These are phyloP conservation scores for Pseudogymnoascus sp. DNA, from an alignment of 2,329 filamentous ascomycete species.

Conservation along the genomic window DNA sequence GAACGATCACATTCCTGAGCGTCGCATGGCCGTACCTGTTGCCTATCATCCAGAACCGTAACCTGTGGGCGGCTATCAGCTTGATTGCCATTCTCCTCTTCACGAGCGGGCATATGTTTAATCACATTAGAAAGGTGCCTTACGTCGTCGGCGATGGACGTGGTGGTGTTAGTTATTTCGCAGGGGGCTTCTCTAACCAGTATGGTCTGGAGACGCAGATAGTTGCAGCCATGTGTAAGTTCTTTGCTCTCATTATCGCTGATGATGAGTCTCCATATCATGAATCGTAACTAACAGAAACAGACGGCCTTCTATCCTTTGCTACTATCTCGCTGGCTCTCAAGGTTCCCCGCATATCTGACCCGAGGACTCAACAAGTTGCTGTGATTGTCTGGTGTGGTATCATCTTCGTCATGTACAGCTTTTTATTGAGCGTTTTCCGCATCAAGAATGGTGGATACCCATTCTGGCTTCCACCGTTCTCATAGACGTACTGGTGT, in stretches of 20 bases:
- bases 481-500: slow-evolving; percentile 34
- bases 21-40: slow-evolving; percentile 71
- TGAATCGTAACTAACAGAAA: slow-evolving; percentile 9
- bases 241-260: background rate
- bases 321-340: slow-evolving; percentile 83
- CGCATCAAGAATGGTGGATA: slow-evolving; percentile 91
- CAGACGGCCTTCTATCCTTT: slow-evolving; percentile 76
- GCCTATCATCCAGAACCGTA: slow-evolving; percentile 79
- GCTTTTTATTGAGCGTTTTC: slow-evolving; percentile 90
- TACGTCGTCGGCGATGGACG: slow-evolving; percentile 80
- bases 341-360: slow-evolving; percentile 82
- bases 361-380: slow-evolving; percentile 69
- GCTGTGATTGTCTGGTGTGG: slow-evolving; percentile 72
- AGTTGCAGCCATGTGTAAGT: slow-evolving; percentile 84
- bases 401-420: slow-evolving; percentile 76
- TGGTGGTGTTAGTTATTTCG: slow-evolving; percentile 85
- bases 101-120: slow-evolving; percentile 98
- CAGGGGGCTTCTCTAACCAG: slow-evolving; percentile 85
- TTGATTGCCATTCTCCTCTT: slow-evolving; percentile 86
- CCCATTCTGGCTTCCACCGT: slow-evolving; percentile 88
- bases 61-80: slow-evolving; percentile 86
- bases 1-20: slow-evolving; percentile 57
- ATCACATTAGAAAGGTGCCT: slow-evolving; percentile 91
- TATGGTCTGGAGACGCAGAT: slow-evolving; percentile 94
- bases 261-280: background rate